Percentiles rank a stretch among this genome's conserved stretches.
These are phyloP conservation scores for Berberis vulgaris DNA, from an alignment of 164 flowering plant genomes.

Conservation along the genomic window DNA sequence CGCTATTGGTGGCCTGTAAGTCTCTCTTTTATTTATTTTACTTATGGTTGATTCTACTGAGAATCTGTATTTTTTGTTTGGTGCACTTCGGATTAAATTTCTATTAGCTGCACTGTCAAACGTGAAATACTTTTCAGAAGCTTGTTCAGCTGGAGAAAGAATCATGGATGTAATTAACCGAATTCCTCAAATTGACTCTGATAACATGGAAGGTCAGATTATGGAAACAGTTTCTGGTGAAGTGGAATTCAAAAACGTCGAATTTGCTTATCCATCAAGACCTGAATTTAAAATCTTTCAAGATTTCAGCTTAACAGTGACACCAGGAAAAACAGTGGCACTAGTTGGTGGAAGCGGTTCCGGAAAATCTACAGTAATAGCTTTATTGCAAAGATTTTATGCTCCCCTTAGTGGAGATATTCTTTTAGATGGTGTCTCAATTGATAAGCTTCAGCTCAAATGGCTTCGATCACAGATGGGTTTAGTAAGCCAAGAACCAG, in stretches of 20 bases:
- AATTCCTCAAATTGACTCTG: conserved; percentile 68
- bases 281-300: conserved; percentile 44
- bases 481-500: too few species aligned
- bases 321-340: conserved; percentile 67
- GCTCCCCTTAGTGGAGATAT: too few species aligned
- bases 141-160: conserved; percentile 54
- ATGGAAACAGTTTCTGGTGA: conserved; percentile 40
- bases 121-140: conserved; percentile 67
- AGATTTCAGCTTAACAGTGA: conserved; percentile 42
- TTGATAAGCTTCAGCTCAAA: too few species aligned
- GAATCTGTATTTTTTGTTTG: background rate
- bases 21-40: background rate
- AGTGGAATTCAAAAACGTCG: conserved; percentile 54
- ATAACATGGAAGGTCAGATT: conserved; percentile 49
- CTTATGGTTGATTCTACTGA: background rate
- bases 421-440: too few species aligned
- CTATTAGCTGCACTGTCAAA: conserved; percentile 43
- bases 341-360: conserved; percentile 88
- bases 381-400: conserved; percentile 27
- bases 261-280: conserved; percentile 76
- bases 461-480: too few species aligned
- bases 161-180: conserved; percentile 59
- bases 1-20: conserved; percentile 76
- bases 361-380: conserved; percentile 69
- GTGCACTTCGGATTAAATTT: background rate